Evolutionary conservation across 78 protist genomes (phyloP).

Genomic region (Isochrysis galbana): DNA sequence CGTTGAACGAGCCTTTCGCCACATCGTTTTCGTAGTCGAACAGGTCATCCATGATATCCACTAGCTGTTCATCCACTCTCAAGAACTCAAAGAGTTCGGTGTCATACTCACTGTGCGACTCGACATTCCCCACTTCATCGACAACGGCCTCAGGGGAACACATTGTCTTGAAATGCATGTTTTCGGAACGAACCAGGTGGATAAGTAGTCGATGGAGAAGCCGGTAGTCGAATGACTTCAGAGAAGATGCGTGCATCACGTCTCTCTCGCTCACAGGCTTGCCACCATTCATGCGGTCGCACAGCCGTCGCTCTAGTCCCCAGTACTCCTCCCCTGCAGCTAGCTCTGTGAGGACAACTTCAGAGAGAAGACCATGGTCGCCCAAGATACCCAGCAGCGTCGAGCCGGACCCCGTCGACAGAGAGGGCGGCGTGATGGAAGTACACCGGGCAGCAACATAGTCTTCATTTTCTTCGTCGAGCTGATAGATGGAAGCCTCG

Average conservation of each 20-base stretch:
- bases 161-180: no score
- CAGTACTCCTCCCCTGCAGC: background rate
- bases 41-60: conserved; percentile 1
- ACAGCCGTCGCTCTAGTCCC: background rate
- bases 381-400: background rate
- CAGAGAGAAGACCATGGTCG: background rate
- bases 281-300: background rate
- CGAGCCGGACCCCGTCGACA: background rate
- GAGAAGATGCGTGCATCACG: background rate
- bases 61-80: background rate
- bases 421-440: no score
- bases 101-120: no score
- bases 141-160: no score
- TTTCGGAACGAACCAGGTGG: no score
- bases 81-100: background rate
- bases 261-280: background rate
- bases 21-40: conserved; percentile 17
- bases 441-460: no score
- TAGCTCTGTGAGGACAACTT: background rate
- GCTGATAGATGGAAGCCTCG: conserved; percentile 1
- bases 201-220: background rate
- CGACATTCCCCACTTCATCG: no score
- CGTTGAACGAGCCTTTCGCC: background rate
- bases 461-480: background rate
- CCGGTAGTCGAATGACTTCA: background rate